Evolutionary conservation across 2,329 filamentous ascomycete genomes (phyloP).

Genomic region (Sporothrix protearum): DNA sequence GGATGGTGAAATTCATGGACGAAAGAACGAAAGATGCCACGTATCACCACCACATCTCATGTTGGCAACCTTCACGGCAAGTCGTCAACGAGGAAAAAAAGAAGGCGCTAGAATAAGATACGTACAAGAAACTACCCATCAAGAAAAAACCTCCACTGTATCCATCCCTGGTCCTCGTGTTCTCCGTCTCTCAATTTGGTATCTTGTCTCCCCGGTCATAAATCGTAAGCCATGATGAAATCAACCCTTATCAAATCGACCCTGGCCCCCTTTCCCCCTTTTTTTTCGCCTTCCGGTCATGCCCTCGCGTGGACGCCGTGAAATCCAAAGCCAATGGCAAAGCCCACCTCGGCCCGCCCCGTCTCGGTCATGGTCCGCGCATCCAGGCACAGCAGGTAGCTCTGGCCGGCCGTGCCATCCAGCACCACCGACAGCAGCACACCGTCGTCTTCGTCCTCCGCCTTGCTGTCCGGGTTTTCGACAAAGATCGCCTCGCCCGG

Average conservation of each 20-base stretch:
- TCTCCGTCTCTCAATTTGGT: not conserved
- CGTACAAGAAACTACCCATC: not conserved
- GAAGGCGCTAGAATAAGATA: not conserved
- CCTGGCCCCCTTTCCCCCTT: too few species aligned
- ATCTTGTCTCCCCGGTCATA: not conserved
- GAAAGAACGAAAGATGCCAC: too few species aligned
- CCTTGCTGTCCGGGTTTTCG: slow-evolving; percentile 43
- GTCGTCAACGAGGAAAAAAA: not conserved
- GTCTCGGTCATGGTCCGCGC: slow-evolving; percentile 61
- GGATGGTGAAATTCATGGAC: too few species aligned
- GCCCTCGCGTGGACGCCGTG: slow-evolving; percentile 52
- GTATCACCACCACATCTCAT: not conserved
- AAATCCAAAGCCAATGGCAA: slow-evolving; percentile 61
- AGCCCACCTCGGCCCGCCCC: slow-evolving; percentile 60
- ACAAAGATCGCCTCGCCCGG: slow-evolving; percentile 70
- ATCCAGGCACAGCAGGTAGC: slow-evolving; percentile 64
- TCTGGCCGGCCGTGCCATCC: slow-evolving; percentile 55
- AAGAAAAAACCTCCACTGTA: not conserved
- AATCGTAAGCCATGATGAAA: not conserved
- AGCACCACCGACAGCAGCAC: slow-evolving; percentile 61
- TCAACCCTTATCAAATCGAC: too few species aligned
- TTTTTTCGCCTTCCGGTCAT: too few species aligned
- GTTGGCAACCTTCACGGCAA: not conserved
- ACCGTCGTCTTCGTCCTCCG: slow-evolving; percentile 58
- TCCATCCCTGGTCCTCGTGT: not conserved